Base-by-base conservation (phyloP, 208 protist genomes). In the Crithidia thermophila region DNA sequence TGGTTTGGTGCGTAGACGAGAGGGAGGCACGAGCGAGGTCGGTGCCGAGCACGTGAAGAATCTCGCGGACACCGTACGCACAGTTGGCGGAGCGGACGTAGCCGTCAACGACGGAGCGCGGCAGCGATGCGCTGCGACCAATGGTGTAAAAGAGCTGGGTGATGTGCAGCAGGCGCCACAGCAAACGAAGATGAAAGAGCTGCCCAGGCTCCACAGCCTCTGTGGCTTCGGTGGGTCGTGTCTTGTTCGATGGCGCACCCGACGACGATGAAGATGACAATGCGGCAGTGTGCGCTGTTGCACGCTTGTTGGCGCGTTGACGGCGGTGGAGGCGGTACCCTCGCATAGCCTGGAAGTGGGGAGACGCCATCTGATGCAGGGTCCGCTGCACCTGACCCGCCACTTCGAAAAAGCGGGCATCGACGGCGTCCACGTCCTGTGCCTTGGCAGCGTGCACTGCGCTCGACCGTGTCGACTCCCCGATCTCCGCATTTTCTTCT, bases 341-440 rank as follows among this genome's bases (percentile, higher is more conserved):
- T 11, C 57, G 46, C 23, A 72, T 66, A 0, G 51, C 69, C 21
- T 75, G 42, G 18, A 77, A 80, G 36, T 79, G 67, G 2, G 34
- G 60, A 10, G 78, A 43, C 4, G 65, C 75, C 21, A 84, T 53
- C 45, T 42, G 14, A 45, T 62, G 66, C 57, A 84, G 58, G 9
- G 73, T 77, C 2, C 73, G 67, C 50, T 74, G 72, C 0, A 77
- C 36, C 57, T 80, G 78, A 10, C 68, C 72, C 3, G 77, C 72
- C 39, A 67, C 72, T 46, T 80, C 73, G 47, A 63, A 75, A 3
- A 72, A 36, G 16, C 51, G 46, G n/a, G 53, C 67, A 1, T 84
- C 78, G 10, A 70, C 70, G n/a, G 50, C 60, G 20, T 78, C 58
- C 36, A 61, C 10, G 23, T 67, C 59, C 4, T 14, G n/a, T 23